Conservation (phyloP, 352 stramenopile species). For the Chrysophaeum taylorii region DNA sequence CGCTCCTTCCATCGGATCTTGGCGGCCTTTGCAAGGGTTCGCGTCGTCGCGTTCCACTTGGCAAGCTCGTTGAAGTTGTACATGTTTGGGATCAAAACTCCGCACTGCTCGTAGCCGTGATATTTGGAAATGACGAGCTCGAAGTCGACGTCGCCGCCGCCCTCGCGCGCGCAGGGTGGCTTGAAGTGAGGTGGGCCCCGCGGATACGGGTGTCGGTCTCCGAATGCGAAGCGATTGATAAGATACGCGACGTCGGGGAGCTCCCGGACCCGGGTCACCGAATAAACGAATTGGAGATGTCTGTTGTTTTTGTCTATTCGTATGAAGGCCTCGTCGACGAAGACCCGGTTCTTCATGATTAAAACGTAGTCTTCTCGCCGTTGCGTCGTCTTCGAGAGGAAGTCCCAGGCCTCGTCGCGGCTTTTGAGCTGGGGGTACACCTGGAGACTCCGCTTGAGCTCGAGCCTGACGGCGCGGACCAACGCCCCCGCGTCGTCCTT, state of each 20-base stretch:
- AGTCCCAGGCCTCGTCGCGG: too few species aligned
- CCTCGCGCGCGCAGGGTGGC: not conserved
- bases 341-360: not conserved
- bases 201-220: not conserved
- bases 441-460: too few species aligned
- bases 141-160: not conserved
- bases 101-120: not conserved
- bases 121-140: not conserved
- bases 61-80: not conserved
- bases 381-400: too few species aligned
- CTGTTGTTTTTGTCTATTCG: not conserved
- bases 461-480: too few species aligned
- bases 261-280: not conserved
- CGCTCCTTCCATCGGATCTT: not conserved
- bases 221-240: not conserved
- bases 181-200: too few species aligned
- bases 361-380: not conserved
- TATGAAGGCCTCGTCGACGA: not conserved
- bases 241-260: not conserved
- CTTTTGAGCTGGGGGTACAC: too few species aligned
- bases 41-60: not conserved
- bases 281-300: not conserved
- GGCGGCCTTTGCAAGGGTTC: not conserved
- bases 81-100: not conserved
- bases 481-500: too few species aligned